Evolutionary conservation across 805 yeast species (phyloP), one percentile per base, ranked within the genome.

Genomic region (Candida golubevii): DNA sequence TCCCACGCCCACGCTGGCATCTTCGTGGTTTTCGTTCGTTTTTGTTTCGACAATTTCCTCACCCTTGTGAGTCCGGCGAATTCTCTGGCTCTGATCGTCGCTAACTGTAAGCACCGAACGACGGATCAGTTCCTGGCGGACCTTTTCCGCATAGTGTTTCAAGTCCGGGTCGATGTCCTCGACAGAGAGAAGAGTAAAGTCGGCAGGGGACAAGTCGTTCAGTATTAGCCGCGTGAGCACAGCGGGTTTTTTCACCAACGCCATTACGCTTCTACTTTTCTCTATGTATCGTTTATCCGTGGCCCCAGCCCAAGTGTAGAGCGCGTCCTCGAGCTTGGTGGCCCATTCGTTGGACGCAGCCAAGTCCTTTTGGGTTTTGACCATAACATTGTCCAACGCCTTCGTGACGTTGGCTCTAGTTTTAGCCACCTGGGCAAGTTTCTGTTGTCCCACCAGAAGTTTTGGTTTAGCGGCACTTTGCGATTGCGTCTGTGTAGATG

Each of bases 1-100:
- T 11, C 8, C 31, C 26, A 69, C 57, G 39, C 51, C 53, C 14
- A 53, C 55, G 36, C 63, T 66, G 30, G 55, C 53, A 18, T 57
- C 62, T 13, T 61, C 62, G 12, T 49, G 49, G n/a, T 46, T 44
- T 28, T 56, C 53, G 37, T 61, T 61, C 40, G 60, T 57, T 31
- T 58, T 53, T 2, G 54, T 54, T 44, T 85, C 95, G 6, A 87
- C 74, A n/a, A 85, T 61, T 57, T 85, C 90, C 49, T 89, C 96
- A 26, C 97, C 96, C 61, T 85, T 86, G 60, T 88, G 96, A 3
- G 96, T 87, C 55, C 88, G 74, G 53, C 88, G 74, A 51, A 87
- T 79, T 36, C 82, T 74, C 13, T 88, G 88, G 27, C 65, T 59
- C 29, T 72, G 79, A 28, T 56, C 62, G 33, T 71, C 75, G 32